phyloP scores from a whole-genome alignment of 1,284 basidiomycete species.

The Rhodotorula sp. region DNA sequence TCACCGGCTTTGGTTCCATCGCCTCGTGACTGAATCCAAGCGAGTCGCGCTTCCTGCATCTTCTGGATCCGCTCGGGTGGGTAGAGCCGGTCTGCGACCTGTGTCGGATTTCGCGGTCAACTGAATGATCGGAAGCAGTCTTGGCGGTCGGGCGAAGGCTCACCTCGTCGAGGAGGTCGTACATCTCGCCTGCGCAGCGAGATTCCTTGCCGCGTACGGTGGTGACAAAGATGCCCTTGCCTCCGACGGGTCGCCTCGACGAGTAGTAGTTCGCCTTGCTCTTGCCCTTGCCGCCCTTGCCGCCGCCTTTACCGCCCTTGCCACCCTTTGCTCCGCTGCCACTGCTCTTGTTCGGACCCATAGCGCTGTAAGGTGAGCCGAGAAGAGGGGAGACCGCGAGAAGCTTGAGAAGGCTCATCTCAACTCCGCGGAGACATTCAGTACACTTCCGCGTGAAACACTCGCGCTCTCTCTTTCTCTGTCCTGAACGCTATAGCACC shows the following conservation, averaged over 20 bases:
- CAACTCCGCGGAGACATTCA: too few species aligned
- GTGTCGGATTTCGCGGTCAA: neutral
- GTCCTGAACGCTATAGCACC: too few species aligned
- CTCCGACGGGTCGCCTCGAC: conserved; percentile 34
- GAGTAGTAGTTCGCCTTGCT: conserved; percentile 7
- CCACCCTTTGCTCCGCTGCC: neutral
- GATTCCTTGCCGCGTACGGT: conserved; percentile 34
- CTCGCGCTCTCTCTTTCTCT: neutral
- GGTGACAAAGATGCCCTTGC: conserved; percentile 37
- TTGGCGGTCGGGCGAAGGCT: neutral
- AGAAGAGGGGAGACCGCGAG: too few species aligned
- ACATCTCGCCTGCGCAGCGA: conserved; percentile 26
- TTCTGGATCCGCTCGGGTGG: conserved; percentile 26
- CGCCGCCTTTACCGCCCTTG: neutral
- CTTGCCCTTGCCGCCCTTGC: conserved; percentile 1
- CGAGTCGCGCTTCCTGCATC: conserved; percentile 1
- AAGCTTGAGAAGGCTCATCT: too few species aligned
- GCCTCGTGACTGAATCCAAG: neutral
- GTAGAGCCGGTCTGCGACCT: conserved; percentile 37
- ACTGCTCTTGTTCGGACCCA: neutral
- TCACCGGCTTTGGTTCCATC: too few species aligned
- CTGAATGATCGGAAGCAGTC: too few species aligned
- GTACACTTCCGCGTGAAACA: too few species aligned
- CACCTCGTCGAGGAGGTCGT: conserved; percentile 36
- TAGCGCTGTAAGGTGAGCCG: too few species aligned